A percentile compares a stretch with the other conserved stretches of the same genome.
phyloP scores from a whole-genome alignment of 2,329 filamentous ascomycete genomes.

The Chalara sp. region DNA sequence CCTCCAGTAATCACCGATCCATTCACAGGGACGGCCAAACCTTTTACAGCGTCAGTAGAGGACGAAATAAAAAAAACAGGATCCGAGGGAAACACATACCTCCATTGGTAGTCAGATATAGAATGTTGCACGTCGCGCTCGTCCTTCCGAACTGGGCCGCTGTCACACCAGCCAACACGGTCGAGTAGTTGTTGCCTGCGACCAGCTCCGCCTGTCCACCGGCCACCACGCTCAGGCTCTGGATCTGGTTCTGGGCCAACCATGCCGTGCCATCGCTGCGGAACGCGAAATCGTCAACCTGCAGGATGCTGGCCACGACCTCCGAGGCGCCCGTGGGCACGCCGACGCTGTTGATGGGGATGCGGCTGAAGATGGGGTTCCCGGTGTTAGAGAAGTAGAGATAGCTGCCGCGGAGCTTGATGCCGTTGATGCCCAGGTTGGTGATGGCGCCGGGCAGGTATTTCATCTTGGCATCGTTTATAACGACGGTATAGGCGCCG shows the following conservation, averaged over 20 bases:
- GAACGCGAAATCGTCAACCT: slow-evolving; percentile 13
- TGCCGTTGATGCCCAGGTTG: slow-evolving; percentile 19
- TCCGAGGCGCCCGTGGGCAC: slow-evolving; percentile 4
- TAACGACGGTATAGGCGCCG: slow-evolving; percentile 15
- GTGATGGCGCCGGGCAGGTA: slow-evolving; percentile 2
- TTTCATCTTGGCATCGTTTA: slow-evolving; percentile 21
- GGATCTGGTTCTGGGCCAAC: slow-evolving; percentile 8
- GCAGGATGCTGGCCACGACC: slow-evolving; percentile 6
- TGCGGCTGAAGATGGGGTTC: slow-evolving; percentile 14
- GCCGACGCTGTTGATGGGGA: slow-evolving; percentile 14
- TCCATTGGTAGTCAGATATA: slow-evolving; percentile 15
- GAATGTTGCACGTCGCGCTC: slow-evolving; percentile 1
- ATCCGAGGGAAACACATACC: slow-evolving; percentile 4
- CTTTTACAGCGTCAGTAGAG: slow-evolving; percentile 1
- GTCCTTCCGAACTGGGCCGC: slow-evolving; percentile 13
- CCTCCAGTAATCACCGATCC: slow-evolving; percentile 3
- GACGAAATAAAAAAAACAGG: neutral
- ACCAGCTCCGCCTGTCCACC: slow-evolving; percentile 1
- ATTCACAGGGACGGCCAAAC: slow-evolving; percentile 3
- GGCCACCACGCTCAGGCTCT: slow-evolving; percentile 7
- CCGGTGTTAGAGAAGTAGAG: slow-evolving; percentile 25
- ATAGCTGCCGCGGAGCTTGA: slow-evolving; percentile 17
- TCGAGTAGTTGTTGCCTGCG: slow-evolving; percentile 8
- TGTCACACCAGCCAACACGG: slow-evolving; percentile 11
- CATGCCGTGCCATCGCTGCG: slow-evolving; percentile 8